phyloP scores from a whole-genome alignment of 2,329 filamentous ascomycete genomes.

The Aspergillus clavatus region DNA sequence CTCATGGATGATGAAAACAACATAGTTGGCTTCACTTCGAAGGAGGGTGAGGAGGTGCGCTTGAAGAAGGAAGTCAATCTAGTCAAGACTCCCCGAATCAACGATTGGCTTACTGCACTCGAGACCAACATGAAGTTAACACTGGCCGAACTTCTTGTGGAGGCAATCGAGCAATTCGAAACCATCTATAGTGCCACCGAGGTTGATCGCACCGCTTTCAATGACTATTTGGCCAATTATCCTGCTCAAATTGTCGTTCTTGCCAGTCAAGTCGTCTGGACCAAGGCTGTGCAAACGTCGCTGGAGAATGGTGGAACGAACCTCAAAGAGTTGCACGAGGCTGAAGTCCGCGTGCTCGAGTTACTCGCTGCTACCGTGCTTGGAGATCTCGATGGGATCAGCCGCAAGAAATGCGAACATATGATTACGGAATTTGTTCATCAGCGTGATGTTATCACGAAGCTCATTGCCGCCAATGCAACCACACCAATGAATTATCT shows the following conservation, averaged over 20 bases:
- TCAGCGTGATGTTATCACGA: conserved; percentile 88
- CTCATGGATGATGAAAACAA: conserved; percentile 85
- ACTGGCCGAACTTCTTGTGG: conserved; percentile 80
- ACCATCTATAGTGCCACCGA: conserved; percentile 68
- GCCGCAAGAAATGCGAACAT: conserved; percentile 95
- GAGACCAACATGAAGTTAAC: conserved; percentile 93
- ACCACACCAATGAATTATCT: conserved; percentile 73
- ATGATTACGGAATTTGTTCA: conserved; percentile 98
- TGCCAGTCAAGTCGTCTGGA: conserved; percentile 91
- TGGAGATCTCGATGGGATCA: conserved; percentile 78
- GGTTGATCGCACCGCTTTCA: conserved; percentile 67
- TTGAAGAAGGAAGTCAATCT: conserved; percentile 90
- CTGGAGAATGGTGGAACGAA: conserved; percentile 66
- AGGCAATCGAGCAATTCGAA: conserved; percentile 78
- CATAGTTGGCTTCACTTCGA: conserved; percentile 89
- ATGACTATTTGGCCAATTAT: conserved; percentile 74
- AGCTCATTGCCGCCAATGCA: conserved; percentile 71
- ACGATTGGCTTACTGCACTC: conserved; percentile 94
- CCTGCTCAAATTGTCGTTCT: conserved; percentile 95
- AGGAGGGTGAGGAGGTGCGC: conserved; percentile 83
- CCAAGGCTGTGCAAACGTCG: conserved; percentile 73
- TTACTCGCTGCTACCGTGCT: conserved; percentile 85
- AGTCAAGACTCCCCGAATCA: conserved; percentile 91
- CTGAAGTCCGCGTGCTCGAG: conserved; percentile 78
- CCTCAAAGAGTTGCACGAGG: conserved; percentile 68